Conservation (phyloP, 306 rosid genomes). For the Arachis hypogaea region DNA sequence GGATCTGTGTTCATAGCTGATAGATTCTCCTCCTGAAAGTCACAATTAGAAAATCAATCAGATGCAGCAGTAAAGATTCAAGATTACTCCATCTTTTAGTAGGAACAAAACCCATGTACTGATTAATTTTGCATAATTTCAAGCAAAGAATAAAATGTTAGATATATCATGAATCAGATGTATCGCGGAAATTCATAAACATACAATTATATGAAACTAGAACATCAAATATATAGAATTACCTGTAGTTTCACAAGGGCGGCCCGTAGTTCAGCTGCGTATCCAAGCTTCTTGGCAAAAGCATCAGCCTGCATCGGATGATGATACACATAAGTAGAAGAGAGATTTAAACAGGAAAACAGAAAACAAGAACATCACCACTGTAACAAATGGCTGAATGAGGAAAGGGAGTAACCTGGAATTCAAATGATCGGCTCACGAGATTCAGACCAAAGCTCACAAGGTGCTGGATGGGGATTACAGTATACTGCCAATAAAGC, state of each 20-base stretch:
- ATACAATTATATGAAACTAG: slow-evolving; percentile 25
- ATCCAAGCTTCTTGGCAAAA: slow-evolving; percentile 74
- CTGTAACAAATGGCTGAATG: neutral
- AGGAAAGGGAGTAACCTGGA: slow-evolving; percentile 55
- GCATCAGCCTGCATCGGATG: slow-evolving; percentile 65
- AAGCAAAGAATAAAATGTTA: neutral
- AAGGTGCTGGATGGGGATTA: slow-evolving; percentile 74
- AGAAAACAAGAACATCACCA: slow-evolving; percentile 21
- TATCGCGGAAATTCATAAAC: neutral
- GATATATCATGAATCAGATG: neutral
- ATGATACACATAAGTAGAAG: slow-evolving; percentile 26
- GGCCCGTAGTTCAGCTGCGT: slow-evolving; percentile 59
- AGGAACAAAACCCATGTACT: too few relatives aligned
- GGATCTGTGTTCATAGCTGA: slow-evolving; percentile 88
- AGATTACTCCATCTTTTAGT: too few relatives aligned
- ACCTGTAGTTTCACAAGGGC: slow-evolving; percentile 81
- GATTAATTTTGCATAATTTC: slow-evolving; percentile 15
- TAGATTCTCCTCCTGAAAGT: slow-evolving; percentile 87
- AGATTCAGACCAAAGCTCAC: slow-evolving; percentile 84
- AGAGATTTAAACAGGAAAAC: neutral
- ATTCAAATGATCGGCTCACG: slow-evolving; percentile 78
- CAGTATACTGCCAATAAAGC: slow-evolving; percentile 65
- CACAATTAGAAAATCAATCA: neutral
- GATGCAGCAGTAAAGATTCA: neutral
- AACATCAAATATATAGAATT: neutral